Evolutionary conservation across 164 flowering plant species (phyloP).

Genomic region (Berberis thunbergii): DNA sequence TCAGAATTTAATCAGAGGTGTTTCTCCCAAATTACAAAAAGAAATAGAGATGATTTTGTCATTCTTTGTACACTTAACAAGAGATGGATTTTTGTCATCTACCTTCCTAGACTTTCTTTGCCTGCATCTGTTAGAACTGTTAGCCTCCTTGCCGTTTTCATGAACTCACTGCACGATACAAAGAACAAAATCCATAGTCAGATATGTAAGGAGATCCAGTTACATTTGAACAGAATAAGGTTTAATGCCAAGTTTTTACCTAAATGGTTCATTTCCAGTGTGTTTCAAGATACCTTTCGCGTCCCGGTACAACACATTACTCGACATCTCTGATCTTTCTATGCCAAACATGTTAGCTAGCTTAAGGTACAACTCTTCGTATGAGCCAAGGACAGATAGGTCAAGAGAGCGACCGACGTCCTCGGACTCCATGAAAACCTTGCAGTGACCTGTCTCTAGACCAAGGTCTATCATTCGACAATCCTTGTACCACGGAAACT

Average conservation of each 20-base stretch:
- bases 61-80: too few species aligned
- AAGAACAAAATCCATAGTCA: not conserved
- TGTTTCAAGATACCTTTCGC: slow-evolving; percentile 48
- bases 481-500: slow-evolving; percentile 26
- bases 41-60: too few species aligned
- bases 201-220: not conserved
- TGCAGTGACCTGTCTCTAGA: slow-evolving; percentile 56
- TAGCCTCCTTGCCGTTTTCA: too few species aligned
- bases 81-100: too few species aligned
- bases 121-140: too few species aligned
- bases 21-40: too few species aligned
- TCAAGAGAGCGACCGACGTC: slow-evolving; percentile 77
- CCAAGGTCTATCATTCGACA: slow-evolving; percentile 20
- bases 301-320: slow-evolving; percentile 54
- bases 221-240: not conserved
- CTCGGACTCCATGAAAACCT: slow-evolving; percentile 73
- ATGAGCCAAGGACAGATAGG: slow-evolving; percentile 63
- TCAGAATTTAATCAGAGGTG: too few species aligned
- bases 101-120: too few species aligned
- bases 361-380: slow-evolving; percentile 58
- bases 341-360: slow-evolving; percentile 55
- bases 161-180: not conserved
- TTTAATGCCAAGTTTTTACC: slow-evolving; percentile 24
- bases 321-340: slow-evolving; percentile 35
- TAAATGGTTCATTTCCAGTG: slow-evolving; percentile 72